A percentile compares a stretch with the other conserved stretches of the same genome.
Conservation (phyloP, 2,329 filamentous ascomycete species). For the Beauveria sp. region DNA sequence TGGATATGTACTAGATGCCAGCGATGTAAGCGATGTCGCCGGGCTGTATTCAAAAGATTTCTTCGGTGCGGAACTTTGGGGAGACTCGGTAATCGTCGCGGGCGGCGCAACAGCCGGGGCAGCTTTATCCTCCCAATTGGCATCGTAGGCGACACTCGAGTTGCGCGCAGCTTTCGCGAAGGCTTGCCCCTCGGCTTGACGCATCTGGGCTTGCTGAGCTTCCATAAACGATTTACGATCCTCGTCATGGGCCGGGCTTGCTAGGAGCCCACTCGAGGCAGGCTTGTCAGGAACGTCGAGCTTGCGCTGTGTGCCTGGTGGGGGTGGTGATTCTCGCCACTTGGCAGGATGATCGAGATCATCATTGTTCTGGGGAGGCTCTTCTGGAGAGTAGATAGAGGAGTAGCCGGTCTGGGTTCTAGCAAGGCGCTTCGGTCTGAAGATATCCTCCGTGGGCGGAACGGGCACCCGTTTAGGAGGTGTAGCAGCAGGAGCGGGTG, state of each 20-base stretch:
- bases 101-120: conserved; percentile 15
- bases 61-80: conserved; percentile 20
- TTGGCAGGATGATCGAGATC: conserved; percentile 13
- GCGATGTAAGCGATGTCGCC: conserved; percentile 28
- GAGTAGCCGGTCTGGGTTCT: conserved; percentile 52
- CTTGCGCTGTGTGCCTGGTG: conserved; percentile 12
- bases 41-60: conserved; percentile 34
- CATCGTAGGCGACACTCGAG: conserved; percentile 26
- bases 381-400: conserved; percentile 18
- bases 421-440: conserved; percentile 45
- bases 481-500: not conserved
- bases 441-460: conserved; percentile 28
- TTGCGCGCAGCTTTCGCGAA: conserved; percentile 42
- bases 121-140: conserved; percentile 25
- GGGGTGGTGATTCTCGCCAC: conserved; percentile 13
- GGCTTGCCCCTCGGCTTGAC: conserved; percentile 51
- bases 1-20: conserved; percentile 23
- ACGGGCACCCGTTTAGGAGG: conserved; percentile 6
- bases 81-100: conserved; percentile 17
- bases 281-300: conserved; percentile 25
- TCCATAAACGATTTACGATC: conserved; percentile 52
- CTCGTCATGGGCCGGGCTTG: conserved; percentile 39
- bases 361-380: conserved; percentile 11
- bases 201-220: conserved; percentile 52
- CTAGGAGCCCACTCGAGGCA: conserved; percentile 35